Evolutionary conservation across 2,329 filamentous ascomycete genomes (phyloP).

Genomic region (Ophiocordyceps unilateralis): DNA sequence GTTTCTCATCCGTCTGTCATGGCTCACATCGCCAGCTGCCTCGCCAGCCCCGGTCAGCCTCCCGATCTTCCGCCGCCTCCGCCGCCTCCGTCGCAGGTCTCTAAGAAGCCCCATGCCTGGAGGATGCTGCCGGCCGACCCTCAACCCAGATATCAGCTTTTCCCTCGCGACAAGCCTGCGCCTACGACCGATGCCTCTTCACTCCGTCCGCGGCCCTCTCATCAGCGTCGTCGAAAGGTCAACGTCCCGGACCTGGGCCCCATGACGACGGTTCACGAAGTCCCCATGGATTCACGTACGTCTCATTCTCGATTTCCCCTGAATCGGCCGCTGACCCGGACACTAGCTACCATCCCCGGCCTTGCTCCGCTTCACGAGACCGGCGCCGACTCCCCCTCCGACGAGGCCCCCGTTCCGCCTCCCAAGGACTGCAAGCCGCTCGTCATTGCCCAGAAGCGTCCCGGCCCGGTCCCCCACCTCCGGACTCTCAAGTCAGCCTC

Average conservation of each 20-base stretch:
- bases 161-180: slow-evolving; percentile 30
- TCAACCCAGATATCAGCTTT: slow-evolving; percentile 41
- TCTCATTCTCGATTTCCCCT: slow-evolving; percentile 3
- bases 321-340: neutral
- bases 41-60: slow-evolving; percentile 30
- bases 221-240: slow-evolving; percentile 38
- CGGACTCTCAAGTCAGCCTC: slow-evolving; percentile 2
- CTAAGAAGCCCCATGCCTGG: slow-evolving; percentile 36
- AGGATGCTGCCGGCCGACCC: slow-evolving; percentile 39
- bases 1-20: slow-evolving; percentile 18
- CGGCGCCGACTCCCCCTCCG: neutral
- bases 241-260: slow-evolving; percentile 48
- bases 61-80: slow-evolving; percentile 31
- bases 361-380: slow-evolving; percentile 47
- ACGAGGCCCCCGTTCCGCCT: slow-evolving; percentile 12
- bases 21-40: slow-evolving; percentile 45
- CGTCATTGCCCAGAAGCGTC: slow-evolving; percentile 30
- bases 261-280: slow-evolving; percentile 52
- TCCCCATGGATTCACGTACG: slow-evolving; percentile 55
- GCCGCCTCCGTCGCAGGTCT: slow-evolving; percentile 20
- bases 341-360: slow-evolving; percentile 47
- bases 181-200: slow-evolving; percentile 8
- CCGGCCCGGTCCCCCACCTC: slow-evolving; percentile 6
- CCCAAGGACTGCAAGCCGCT: slow-evolving; percentile 38
- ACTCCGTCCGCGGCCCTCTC: neutral